A percentile compares a stretch with the other conserved stretches of the same genome.
phyloP scores from a whole-genome alignment of 1,139 yeast species.

The Casaregolazyma lundiana region DNA sequence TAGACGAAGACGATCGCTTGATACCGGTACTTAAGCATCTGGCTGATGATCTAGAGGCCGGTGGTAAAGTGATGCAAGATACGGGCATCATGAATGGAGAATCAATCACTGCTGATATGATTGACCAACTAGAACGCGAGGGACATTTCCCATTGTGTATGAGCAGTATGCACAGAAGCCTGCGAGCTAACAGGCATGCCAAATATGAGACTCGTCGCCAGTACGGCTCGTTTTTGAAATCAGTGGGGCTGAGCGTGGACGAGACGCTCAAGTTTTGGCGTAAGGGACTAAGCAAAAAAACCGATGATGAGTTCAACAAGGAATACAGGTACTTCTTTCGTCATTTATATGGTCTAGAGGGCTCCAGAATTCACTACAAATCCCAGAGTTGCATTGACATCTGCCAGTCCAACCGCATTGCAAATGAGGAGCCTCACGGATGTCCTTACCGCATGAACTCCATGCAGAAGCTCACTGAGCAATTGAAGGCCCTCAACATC shows the following conservation, averaged over 20 bases:
- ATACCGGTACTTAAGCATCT: constrained; percentile 77
- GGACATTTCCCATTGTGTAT: constrained; percentile 85
- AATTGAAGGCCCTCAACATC: constrained; percentile 65
- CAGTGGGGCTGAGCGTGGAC: constrained; percentile 80
- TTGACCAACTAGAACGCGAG: constrained; percentile 51
- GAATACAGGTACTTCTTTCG: constrained; percentile 84
- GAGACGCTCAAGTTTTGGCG: constrained; percentile 89
- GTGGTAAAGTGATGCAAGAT: constrained; percentile 16
- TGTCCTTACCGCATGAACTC: constrained; percentile 84
- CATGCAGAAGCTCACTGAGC: constrained; percentile 52
- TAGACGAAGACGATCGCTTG: constrained; percentile 89
- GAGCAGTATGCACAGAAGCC: constrained; percentile 57
- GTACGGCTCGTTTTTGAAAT: constrained; percentile 76
- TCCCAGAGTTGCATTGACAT: constrained; percentile 86
- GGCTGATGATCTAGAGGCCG: constrained; percentile 43
- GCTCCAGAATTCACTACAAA: constrained; percentile 76
- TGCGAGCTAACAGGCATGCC: constrained; percentile 63
- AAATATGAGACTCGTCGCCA: constrained; percentile 83
- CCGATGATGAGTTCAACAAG: constrained; percentile 73
- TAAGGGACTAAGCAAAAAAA: constrained; percentile 60
- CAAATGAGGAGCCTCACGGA: constrained; percentile 73
- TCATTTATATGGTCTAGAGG: constrained; percentile 89
- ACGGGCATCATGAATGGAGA: constrained; percentile 48
- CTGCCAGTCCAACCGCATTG: constrained; percentile 66
- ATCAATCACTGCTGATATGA: constrained; percentile 55